Conservation (phyloP, 2,329 filamentous ascomycete genomes). For the Parasarocladium wereldwijsianum region DNA sequence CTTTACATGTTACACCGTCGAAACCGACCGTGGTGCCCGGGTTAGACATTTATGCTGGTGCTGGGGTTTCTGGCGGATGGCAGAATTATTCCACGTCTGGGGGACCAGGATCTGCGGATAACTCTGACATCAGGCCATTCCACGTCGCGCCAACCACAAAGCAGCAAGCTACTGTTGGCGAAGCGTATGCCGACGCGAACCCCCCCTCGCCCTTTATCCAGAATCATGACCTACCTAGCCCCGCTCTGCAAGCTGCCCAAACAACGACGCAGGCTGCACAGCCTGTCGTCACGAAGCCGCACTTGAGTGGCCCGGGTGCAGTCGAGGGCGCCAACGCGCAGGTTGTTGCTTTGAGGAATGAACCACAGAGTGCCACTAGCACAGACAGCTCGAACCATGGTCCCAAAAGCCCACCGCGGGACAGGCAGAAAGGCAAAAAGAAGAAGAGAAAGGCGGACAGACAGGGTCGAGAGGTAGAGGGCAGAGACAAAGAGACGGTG, state of each 20-base stretch:
- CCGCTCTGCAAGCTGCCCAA: constrained; percentile 63
- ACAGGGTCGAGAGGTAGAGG: constrained; percentile 30
- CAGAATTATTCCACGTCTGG: no score
- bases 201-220: constrained; percentile 50
- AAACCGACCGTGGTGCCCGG: no score
- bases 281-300: constrained; percentile 8
- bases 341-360: constrained; percentile 39
- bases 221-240: constrained; percentile 57
- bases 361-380: constrained; percentile 33
- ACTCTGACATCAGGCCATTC: no score
- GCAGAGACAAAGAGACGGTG: constrained; percentile 31
- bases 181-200: constrained; percentile 15
- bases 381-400: constrained; percentile 46
- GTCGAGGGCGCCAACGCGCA: constrained; percentile 28
- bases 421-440: constrained; percentile 34
- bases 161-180: constrained; percentile 7
- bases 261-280: constrained; percentile 38
- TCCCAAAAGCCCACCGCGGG: constrained; percentile 21
- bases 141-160: constrained; percentile 2
- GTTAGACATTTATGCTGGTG: no score
- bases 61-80: no score
- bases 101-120: no score
- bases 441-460: constrained; percentile 39
- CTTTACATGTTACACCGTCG: no score
- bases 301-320: constrained; percentile 3